Conservation (phyloP, 75 land plant species). For the Sequoia sempervirens region DNA sequence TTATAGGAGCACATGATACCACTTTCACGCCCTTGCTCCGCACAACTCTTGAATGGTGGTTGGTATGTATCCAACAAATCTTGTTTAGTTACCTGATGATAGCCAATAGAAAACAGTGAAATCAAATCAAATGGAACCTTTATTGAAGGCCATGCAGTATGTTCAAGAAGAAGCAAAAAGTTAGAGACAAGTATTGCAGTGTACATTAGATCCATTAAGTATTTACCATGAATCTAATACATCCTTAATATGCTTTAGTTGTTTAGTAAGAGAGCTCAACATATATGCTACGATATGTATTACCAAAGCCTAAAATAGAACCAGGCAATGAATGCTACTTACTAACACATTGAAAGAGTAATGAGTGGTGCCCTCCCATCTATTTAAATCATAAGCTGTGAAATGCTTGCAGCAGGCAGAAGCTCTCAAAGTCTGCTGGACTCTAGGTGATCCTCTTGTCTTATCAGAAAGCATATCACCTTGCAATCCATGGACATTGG, state of each 20-base stretch:
- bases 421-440: constrained; percentile 32
- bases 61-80: constrained; percentile 76
- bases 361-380: constrained; percentile 69
- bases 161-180: not conserved
- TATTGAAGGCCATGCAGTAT: not conserved
- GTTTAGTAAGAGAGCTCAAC: not conserved
- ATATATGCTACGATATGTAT: not conserved
- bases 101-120: not conserved
- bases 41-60: constrained; percentile 81
- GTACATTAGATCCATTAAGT: not conserved
- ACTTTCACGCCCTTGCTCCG: constrained; percentile 53
- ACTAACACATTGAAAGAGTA: constrained; percentile 75
- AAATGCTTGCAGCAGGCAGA: constrained; percentile 99
- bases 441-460: not conserved
- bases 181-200: not conserved
- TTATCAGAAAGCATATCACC: constrained; percentile 40
- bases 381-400: constrained; percentile 94
- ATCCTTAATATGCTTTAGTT: not conserved
- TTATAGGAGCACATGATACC: constrained; percentile 88
- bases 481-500: constrained; percentile 80
- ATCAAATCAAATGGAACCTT: not conserved
- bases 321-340: constrained; percentile 14
- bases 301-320: not conserved
- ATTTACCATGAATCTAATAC: not conserved
- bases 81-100: constrained; percentile 54